A percentile compares a stretch with the other conserved stretches of the same genome.
These are phyloP conservation scores for Cryphonectria japonica DNA, from an alignment of 2,329 filamentous ascomycete genomes.

Conservation along the genomic window DNA sequence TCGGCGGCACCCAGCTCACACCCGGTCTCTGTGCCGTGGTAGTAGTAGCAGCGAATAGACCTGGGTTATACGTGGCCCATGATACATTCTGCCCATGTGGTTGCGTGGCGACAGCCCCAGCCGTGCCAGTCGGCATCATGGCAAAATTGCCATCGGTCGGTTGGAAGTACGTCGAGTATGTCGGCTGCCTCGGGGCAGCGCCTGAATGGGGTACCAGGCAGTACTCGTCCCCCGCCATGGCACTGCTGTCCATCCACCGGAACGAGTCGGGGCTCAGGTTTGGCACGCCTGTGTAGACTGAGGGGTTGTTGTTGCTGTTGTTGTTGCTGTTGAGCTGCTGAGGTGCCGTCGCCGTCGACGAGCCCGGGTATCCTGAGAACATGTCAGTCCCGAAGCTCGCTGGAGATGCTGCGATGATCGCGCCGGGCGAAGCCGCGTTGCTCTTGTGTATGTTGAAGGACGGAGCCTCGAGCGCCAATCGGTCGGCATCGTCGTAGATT, in stretches of 20 bases:
- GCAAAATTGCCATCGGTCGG: neutral
- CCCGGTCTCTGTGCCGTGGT: neutral
- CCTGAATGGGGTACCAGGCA: neutral
- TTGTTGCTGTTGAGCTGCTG: neutral
- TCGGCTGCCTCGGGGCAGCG: neutral
- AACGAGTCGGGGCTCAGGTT: neutral
- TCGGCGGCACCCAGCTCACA: neutral
- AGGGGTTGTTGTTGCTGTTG: neutral
- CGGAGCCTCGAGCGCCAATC: neutral
- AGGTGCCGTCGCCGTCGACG: neutral
- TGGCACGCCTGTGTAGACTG: neutral
- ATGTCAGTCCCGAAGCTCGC: neutral
- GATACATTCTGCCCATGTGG: neutral
- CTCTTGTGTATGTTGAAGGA: neutral
- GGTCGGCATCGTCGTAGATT: neutral
- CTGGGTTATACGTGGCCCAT: constrained; percentile 2
- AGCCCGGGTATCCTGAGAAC: neutral
- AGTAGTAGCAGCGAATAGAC: neutral
- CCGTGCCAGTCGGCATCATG: neutral
- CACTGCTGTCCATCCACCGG: neutral
- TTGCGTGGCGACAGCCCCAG: neutral
- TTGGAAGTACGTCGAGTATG: constrained; percentile 2
- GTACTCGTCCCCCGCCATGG: neutral
- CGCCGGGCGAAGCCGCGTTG: no score
- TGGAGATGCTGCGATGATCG: neutral